Conservation (phyloP, 1,284 basidiomycete species). For the Rhodotorula sp. region DNA sequence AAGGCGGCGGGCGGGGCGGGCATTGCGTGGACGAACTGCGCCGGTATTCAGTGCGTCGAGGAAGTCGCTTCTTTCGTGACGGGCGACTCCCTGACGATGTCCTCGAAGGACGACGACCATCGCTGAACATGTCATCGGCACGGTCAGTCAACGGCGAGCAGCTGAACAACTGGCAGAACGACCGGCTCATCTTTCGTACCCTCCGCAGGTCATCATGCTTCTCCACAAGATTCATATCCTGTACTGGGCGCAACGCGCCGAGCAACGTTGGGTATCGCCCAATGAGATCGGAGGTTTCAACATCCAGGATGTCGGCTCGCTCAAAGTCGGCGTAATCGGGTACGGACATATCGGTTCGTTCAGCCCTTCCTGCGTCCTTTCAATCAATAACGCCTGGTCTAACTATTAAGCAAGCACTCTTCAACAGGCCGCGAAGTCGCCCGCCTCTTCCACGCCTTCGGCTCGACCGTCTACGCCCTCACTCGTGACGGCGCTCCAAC, state of each 20-base stretch:
- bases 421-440: constrained; percentile 25
- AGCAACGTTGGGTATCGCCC: constrained; percentile 20
- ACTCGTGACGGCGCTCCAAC: constrained; percentile 20
- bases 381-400: too few relatives aligned
- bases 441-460: constrained; percentile 19
- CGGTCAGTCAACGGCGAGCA: background rate
- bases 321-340: constrained; percentile 26
- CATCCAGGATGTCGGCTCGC: constrained; percentile 23
- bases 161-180: background rate
- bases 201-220: constrained; percentile 15
- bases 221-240: constrained; percentile 20
- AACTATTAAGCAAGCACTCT: too few relatives aligned
- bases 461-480: constrained; percentile 17
- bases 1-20: background rate
- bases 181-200: background rate
- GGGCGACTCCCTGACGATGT: background rate
- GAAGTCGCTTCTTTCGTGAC: background rate
- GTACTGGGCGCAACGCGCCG: background rate
- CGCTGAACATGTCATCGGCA: constrained; percentile 27
- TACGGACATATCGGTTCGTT: constrained; percentile 32
- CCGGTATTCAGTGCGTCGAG: constrained; percentile 24
- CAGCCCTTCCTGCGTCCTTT: background rate
- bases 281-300: constrained; percentile 21
- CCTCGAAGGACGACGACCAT: constrained; percentile 5
- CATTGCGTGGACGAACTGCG: constrained; percentile 19